Conservation (phyloP, 257 asterid species). For the Nicotiana tomentosiformis region DNA sequence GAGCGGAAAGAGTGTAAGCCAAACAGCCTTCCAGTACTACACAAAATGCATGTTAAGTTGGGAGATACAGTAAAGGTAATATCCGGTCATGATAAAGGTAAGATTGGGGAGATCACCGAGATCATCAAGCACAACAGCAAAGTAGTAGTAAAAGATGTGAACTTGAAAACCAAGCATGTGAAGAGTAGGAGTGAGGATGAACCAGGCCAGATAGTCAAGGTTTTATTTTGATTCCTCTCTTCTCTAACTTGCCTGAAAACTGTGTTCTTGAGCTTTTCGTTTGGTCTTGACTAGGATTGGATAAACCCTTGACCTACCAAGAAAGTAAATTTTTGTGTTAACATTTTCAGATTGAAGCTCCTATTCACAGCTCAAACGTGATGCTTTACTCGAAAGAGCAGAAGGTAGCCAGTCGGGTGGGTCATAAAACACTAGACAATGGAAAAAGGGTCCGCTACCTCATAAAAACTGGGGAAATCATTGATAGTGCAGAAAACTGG, state of each 20-base stretch:
- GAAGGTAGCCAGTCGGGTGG: slow-evolving; percentile 77
- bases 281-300: neutral
- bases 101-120: slow-evolving; percentile 65
- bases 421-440: slow-evolving; percentile 75
- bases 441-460: slow-evolving; percentile 90
- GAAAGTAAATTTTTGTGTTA: neutral
- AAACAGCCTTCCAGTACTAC: slow-evolving; percentile 87
- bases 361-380: slow-evolving; percentile 95
- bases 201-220: slow-evolving; percentile 89
- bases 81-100: slow-evolving; percentile 88
- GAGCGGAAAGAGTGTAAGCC: slow-evolving; percentile 94
- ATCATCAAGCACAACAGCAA: slow-evolving; percentile 74
- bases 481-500: slow-evolving; percentile 91
- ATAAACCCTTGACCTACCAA: neutral
- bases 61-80: slow-evolving; percentile 93
- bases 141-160: slow-evolving; percentile 58
- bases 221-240: slow-evolving; percentile 13
- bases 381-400: slow-evolving; percentile 90
- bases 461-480: slow-evolving; percentile 82
- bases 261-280: neutral
- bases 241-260: neutral
- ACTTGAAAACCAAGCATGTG: slow-evolving; percentile 93
- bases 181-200: slow-evolving; percentile 80
- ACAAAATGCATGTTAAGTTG: slow-evolving; percentile 83
- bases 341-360: slow-evolving; percentile 74